These are phyloP conservation scores for Tardiomyces blankii DNA, from an alignment of 1,139 yeast species.

Conservation along the genomic window DNA sequence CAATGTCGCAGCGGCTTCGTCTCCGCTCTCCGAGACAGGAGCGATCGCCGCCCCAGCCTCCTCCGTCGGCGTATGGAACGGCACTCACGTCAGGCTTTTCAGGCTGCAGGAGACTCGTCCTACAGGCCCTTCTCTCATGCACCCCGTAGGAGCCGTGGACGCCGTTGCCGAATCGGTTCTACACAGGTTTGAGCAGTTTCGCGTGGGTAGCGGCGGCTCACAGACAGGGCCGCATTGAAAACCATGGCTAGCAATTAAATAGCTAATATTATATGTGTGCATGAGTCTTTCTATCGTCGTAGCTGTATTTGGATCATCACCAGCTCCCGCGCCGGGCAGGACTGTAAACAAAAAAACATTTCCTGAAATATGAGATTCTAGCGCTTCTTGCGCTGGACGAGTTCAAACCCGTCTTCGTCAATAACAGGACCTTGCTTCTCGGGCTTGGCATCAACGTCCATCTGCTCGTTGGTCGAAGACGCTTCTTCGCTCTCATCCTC, in stretches of 20 bases:
- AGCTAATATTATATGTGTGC: too few relatives aligned
- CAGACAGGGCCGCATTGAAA: too few relatives aligned
- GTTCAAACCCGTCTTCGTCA: slow-evolving; percentile 90
- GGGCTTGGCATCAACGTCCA: slow-evolving; percentile 9
- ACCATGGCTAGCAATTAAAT: too few relatives aligned
- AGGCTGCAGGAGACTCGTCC: slow-evolving; percentile 34
- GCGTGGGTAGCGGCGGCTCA: background rate
- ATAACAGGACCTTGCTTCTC: slow-evolving; percentile 46
- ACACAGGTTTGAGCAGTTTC: slow-evolving; percentile 14
- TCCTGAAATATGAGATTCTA: background rate
- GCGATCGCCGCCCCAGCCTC: slow-evolving; percentile 10
- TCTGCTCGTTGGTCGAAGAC: slow-evolving; percentile 22
- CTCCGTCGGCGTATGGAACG: slow-evolving; percentile 38
- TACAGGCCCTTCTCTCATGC: slow-evolving; percentile 31
- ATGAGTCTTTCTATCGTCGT: background rate
- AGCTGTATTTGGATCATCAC: background rate
- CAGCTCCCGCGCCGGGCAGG: background rate
- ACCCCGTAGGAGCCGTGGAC: slow-evolving; percentile 38
- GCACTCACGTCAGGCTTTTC: slow-evolving; percentile 53
- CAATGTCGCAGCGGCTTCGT: slow-evolving; percentile 1
- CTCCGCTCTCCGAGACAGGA: slow-evolving; percentile 5
- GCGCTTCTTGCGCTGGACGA: slow-evolving; percentile 49
- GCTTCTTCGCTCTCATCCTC: slow-evolving; percentile 29
- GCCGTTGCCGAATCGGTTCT: slow-evolving; percentile 39
- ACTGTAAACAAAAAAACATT: background rate